Conservation (phyloP, 768 basidiomycete species). For the Suillus bovinus region DNA sequence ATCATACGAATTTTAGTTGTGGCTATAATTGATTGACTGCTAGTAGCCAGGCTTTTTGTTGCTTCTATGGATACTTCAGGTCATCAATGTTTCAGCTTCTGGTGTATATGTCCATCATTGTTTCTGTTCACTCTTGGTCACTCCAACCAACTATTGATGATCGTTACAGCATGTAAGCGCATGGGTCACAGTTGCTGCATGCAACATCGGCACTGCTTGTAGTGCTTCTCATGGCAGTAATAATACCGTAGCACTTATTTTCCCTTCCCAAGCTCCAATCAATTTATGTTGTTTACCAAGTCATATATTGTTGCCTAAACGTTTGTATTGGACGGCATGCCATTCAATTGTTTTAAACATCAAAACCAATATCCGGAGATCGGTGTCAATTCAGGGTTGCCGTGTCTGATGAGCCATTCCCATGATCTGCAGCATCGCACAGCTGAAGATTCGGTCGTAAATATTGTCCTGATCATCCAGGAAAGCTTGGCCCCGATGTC, state of each 20-base stretch:
- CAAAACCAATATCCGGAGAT: background rate
- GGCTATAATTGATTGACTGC: background rate
- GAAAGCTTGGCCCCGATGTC: background rate
- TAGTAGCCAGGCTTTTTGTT: background rate
- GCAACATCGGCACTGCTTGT: background rate
- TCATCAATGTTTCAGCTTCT: background rate
- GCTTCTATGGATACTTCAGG: conserved; percentile 1
- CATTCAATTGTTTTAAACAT: background rate
- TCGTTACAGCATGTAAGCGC: background rate
- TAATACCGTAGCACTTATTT: background rate
- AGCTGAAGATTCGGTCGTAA: background rate
- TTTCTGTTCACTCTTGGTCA: background rate
- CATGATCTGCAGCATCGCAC: conserved; percentile 2
- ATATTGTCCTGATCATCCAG: background rate
- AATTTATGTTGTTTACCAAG: background rate
- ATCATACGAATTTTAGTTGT: background rate
- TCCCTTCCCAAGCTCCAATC: background rate
- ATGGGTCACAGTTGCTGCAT: background rate
- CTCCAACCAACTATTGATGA: background rate
- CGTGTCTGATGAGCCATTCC: background rate
- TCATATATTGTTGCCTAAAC: background rate
- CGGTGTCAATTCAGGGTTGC: background rate
- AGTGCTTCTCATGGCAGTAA: too few relatives aligned
- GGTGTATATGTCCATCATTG: background rate
- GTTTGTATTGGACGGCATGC: too few relatives aligned